Percentiles rank a stretch among this genome's conserved stretches.
phyloP scores from a whole-genome alignment of 2,329 filamentous ascomycete genomes.

The Neopestalotiopsis sp. region DNA sequence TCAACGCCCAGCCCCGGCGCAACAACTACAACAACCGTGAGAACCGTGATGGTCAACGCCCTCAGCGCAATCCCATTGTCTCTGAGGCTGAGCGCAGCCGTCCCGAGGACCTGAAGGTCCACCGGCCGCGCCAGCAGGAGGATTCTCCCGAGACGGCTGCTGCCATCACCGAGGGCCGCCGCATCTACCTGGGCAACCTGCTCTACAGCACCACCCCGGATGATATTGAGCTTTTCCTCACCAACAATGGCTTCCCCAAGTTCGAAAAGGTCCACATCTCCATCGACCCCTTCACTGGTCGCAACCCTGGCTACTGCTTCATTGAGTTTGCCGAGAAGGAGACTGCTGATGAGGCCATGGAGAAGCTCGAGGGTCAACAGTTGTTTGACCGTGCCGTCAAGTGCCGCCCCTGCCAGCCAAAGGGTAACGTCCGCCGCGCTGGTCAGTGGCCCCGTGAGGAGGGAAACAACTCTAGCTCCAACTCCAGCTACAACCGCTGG shows the following conservation, averaged over 20 bases:
- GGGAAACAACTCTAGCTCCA: slow-evolving; percentile 24
- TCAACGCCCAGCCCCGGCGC: neutral
- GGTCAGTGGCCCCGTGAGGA: slow-evolving; percentile 19
- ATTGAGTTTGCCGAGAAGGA: slow-evolving; percentile 67
- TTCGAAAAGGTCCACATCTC: slow-evolving; percentile 69
- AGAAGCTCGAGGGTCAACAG: slow-evolving; percentile 57
- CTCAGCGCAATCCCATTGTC: neutral
- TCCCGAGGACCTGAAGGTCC: slow-evolving; percentile 7
- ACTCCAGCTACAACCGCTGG: slow-evolving; percentile 46
- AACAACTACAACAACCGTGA: slow-evolving; percentile 5
- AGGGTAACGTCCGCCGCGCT: slow-evolving; percentile 35
- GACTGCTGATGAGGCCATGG: slow-evolving; percentile 62
- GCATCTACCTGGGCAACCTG: slow-evolving; percentile 73
- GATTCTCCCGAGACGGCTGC: slow-evolving; percentile 11
- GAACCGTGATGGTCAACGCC: neutral
- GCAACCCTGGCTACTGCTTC: slow-evolving; percentile 79
- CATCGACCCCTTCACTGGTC: slow-evolving; percentile 69
- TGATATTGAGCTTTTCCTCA: slow-evolving; percentile 42
- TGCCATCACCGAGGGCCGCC: slow-evolving; percentile 35
- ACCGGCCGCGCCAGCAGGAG: slow-evolving; percentile 8
- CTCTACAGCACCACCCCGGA: slow-evolving; percentile 54
- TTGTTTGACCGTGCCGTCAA: slow-evolving; percentile 66
- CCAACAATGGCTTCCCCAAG: slow-evolving; percentile 38
- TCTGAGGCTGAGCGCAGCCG: slow-evolving; percentile 8
- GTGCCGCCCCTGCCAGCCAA: slow-evolving; percentile 69